phyloP scores from a whole-genome alignment of 2,329 filamentous ascomycete species.

The Cladophialophora yegresii region DNA sequence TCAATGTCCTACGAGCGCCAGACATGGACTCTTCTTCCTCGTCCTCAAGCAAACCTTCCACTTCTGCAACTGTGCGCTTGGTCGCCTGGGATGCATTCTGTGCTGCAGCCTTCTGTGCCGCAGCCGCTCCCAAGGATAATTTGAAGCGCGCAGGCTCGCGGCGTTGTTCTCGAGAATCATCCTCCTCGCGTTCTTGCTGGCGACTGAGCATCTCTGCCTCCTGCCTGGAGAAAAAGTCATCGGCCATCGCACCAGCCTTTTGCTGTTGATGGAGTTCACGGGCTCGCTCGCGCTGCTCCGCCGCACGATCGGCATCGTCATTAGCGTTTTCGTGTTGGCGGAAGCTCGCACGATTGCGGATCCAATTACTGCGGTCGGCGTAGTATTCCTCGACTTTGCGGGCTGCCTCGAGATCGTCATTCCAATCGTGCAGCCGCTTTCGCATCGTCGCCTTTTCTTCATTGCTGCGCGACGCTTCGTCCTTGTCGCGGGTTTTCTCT shows the following conservation, averaged over 20 bases:
- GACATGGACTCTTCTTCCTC: conserved; percentile 77
- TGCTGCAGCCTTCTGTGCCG: conserved; percentile 68
- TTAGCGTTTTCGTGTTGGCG: conserved; percentile 71
- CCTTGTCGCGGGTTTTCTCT: conserved; percentile 76
- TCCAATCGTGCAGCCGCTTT: conserved; percentile 75
- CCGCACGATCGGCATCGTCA: conserved; percentile 79
- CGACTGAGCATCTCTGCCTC: conserved; percentile 63
- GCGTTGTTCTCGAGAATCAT: conserved; percentile 43
- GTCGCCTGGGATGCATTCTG: conserved; percentile 50
- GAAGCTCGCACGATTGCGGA: conserved; percentile 74
- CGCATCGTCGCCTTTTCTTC: conserved; percentile 68
- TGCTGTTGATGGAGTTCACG: conserved; percentile 72
- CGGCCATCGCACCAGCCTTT: conserved; percentile 78
- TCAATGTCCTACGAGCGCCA: conserved; percentile 68
- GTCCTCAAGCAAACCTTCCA: conserved; percentile 91
- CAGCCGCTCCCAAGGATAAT: conserved; percentile 84
- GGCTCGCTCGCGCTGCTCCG: conserved; percentile 73
- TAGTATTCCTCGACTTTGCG: conserved; percentile 81
- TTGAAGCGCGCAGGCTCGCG: conserved; percentile 76
- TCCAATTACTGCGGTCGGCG: conserved; percentile 80
- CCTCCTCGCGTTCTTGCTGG: conserved; percentile 27
- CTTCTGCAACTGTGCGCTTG: conserved; percentile 81
- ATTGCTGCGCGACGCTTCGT: conserved; percentile 67
- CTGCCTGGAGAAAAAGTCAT: conserved; percentile 85
- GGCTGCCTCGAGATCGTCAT: conserved; percentile 80